Evolutionary conservation across 306 rosid genomes (phyloP).

Genomic region (Morella rubra): DNA sequence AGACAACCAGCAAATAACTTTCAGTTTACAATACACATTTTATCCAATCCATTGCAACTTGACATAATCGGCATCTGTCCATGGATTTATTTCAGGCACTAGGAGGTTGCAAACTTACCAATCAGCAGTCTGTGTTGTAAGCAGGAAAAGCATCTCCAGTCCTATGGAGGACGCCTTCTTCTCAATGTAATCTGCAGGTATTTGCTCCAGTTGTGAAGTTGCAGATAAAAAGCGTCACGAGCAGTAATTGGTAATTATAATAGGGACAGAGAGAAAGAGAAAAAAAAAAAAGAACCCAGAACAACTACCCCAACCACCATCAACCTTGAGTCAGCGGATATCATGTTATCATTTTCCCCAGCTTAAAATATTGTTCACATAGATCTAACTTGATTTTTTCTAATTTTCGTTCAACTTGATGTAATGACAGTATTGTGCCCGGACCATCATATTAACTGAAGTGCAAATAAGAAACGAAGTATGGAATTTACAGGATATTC

Average conservation of each 20-base stretch:
- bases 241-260: constrained; percentile 2
- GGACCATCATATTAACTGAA: too few species aligned
- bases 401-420: too few species aligned
- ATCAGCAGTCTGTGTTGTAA: constrained; percentile 91
- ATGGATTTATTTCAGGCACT: not conserved
- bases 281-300: not conserved
- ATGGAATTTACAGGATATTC: too few species aligned
- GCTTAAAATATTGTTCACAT: too few species aligned
- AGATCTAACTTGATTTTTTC: too few species aligned
- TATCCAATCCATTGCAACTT: not conserved
- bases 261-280: not conserved
- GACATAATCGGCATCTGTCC: not conserved
- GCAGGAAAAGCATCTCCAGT: constrained; percentile 76
- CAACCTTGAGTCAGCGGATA: too few species aligned
- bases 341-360: too few species aligned
- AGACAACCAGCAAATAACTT: not conserved
- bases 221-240: constrained; percentile 8
- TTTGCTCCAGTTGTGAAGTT: constrained; percentile 16
- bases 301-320: not conserved
- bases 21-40: not conserved
- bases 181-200: constrained; percentile 81
- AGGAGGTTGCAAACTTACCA: constrained; percentile 49
- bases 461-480: too few species aligned
- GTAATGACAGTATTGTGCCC: too few species aligned
- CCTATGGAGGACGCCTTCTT: constrained; percentile 79